Percentiles rank a stretch among this genome's conserved stretches.
Evolutionary conservation across 495 filamentous ascomycete species (phyloP).

Genomic region (Neurospora discreta): DNA sequence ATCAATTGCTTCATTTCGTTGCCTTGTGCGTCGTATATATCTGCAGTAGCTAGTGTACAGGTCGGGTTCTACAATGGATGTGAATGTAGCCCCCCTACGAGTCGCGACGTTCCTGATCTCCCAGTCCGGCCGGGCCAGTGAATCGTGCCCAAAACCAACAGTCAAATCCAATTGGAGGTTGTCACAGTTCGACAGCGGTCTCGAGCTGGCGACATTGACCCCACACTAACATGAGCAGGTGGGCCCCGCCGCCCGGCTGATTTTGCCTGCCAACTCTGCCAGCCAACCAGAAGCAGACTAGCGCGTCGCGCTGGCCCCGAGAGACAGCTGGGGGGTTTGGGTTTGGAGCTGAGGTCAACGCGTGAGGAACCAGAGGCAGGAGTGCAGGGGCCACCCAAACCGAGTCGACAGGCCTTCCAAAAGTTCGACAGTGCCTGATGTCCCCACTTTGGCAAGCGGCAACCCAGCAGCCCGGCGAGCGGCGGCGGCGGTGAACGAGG

Average conservation of each 20-base stretch:
- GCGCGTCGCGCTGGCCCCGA: conserved; percentile 11
- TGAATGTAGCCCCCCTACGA: background rate
- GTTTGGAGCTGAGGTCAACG: conserved; percentile 15
- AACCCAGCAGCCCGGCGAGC: conserved; percentile 2
- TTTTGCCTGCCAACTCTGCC: background rate
- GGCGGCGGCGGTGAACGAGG: conserved; percentile 21
- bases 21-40: too few species aligned
- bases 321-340: background rate
- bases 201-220: background rate
- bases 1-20: too few species aligned
- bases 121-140: background rate
- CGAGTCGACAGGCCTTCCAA: conserved; percentile 8
- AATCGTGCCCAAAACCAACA: background rate
- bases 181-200: background rate
- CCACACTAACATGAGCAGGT: background rate
- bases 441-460: conserved; percentile 12
- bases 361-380: conserved; percentile 5
- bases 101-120: background rate
- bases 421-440: conserved; percentile 18
- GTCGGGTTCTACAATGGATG: too few species aligned
- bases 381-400: conserved; percentile 18
- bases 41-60: too few species aligned
- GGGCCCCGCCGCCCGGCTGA: background rate
- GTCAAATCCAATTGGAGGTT: background rate
- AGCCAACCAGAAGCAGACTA: conserved; percentile 7